A percentile compares a stretch with the other conserved stretches of the same genome.
Conservation (phyloP, 805 yeast genomes). For the Suhomyces sp. region DNA sequence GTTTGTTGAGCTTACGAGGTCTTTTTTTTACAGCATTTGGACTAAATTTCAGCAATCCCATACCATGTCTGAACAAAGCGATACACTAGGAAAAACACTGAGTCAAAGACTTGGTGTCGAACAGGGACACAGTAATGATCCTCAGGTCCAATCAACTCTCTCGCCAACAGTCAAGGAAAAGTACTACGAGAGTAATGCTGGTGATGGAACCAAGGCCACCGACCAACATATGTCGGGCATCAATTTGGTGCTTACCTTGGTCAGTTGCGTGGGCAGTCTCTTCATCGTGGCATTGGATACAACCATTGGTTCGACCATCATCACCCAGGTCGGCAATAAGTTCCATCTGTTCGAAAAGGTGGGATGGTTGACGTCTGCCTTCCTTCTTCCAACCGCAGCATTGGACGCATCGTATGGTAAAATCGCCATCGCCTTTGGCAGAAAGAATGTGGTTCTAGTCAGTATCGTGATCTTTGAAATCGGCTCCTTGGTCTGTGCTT, state of each 20-base stretch:
- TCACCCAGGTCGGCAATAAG: constrained; percentile 49
- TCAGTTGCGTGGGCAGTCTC: constrained; percentile 29
- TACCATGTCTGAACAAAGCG: no score
- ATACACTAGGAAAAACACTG: no score
- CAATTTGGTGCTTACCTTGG: constrained; percentile 23
- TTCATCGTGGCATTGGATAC: constrained; percentile 54
- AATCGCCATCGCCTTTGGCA: constrained; percentile 55
- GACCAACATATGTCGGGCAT: constrained; percentile 36
- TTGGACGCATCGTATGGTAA: constrained; percentile 59
- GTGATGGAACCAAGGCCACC: constrained; percentile 39
- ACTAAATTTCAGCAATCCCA: no score
- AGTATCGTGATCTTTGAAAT: constrained; percentile 56
- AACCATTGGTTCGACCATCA: constrained; percentile 54
- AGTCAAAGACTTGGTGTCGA: no score
- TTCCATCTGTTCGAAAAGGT: constrained; percentile 51
- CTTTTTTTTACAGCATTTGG: no score
- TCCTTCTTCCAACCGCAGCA: constrained; percentile 52
- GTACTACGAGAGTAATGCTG: constrained; percentile 39
- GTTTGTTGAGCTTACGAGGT: no score
- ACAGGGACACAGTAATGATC: no score
- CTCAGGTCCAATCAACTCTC: no score
- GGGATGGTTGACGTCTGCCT: constrained; percentile 62
- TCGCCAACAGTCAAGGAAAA: no score
- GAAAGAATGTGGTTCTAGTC: constrained; percentile 48
- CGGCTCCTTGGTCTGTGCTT: constrained; percentile 62